Base-by-base conservation (phyloP, 768 basidiomycete species). In the Pleurotus salmoneostramineus region DNA sequence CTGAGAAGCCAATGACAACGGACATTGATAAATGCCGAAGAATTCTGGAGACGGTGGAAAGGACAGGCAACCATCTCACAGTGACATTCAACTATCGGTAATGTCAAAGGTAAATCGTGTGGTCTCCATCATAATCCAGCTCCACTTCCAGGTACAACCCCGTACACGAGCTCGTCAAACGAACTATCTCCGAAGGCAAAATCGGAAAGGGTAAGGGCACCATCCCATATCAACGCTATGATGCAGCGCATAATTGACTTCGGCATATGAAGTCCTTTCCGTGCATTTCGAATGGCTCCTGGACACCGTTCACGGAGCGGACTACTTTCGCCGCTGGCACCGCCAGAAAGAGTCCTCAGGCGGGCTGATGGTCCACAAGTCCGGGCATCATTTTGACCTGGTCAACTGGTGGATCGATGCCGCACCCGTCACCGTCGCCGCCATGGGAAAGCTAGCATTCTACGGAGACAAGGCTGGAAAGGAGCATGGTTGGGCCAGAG, bases 1-100 rank as follows among this genome's bases (percentile, higher is more conserved):
- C 80, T n/a, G 80, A 82, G 64, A 81, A 81, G 63, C 80, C 80
- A 0, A 80, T 81, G 78, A 80, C 79, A 1, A 81, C 79, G 15
- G 75, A 78, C 59, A 70, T 74, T 32, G 76, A 74, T 43, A 81
- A 80, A 61, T 79, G 76, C 61, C 70, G 76, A 27, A 62, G 66
- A 4, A 81, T 82, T 54, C 64, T 80, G 15, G 73, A 77, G 36
- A 72, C 79, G 0, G 77, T 78, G 6, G 64, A 77, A 59, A 67
- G 74, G 56, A 79, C 75, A 0, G 75, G 75, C 0, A 66, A 67
- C 36, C 74, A 74, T 60, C 52, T 77, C 15, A 76, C 73, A 14
- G 77, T 77, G 0, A 76, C 74, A 2, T 77, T 77, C 65, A 76
- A 75, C 62, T 77, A 75, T 56, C 71, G 74, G 71, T 71, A 45